These are phyloP conservation scores for Verticillium zaregamsianum DNA, from an alignment of 2,329 filamentous ascomycete genomes.

Conservation along the genomic window DNA sequence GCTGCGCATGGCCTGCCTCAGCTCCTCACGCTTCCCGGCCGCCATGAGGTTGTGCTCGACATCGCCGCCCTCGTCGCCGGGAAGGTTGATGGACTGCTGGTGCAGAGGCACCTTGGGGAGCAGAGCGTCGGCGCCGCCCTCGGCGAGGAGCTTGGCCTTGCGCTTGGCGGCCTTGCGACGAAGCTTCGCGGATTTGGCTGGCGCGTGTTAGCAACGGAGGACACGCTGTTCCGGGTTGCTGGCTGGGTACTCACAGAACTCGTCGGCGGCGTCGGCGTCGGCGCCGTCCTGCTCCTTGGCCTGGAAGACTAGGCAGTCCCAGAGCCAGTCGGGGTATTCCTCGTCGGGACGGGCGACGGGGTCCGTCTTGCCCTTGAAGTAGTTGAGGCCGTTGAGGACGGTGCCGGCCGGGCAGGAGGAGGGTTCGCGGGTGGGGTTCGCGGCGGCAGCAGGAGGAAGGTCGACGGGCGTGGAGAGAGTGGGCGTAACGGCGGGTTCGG, in stretches of 20 bases:
- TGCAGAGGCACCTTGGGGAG: conserved; percentile 69
- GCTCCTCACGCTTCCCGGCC: conserved; percentile 50
- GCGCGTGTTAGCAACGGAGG: background rate
- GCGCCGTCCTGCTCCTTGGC: conserved; percentile 46
- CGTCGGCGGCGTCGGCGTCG: conserved; percentile 59
- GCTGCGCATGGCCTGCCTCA: conserved; percentile 68
- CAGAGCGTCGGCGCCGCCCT: conserved; percentile 62
- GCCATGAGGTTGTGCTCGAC: conserved; percentile 43
- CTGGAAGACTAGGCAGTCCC: conserved; percentile 63
- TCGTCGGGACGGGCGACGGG: conserved; percentile 70
- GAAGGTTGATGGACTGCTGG: conserved; percentile 74
- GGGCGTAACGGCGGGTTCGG: conserved; percentile 23
- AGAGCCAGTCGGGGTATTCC: conserved; percentile 79
- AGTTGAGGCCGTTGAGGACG: conserved; percentile 70
- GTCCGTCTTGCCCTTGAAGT: conserved; percentile 67
- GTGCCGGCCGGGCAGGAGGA: conserved; percentile 65
- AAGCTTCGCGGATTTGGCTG: conserved; percentile 83
- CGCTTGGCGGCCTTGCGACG: conserved; percentile 66
- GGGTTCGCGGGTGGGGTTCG: conserved; percentile 17
- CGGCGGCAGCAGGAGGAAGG: conserved; percentile 19
- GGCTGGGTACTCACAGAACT: conserved; percentile 67
- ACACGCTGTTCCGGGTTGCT: background rate
- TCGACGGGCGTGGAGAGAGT: conserved; percentile 30
- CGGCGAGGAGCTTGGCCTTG: conserved; percentile 55
- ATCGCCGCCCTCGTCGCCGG: conserved; percentile 39